Conservation (phyloP, 2,329 filamentous ascomycete species). For the Colletotrichum gigasporum region DNA sequence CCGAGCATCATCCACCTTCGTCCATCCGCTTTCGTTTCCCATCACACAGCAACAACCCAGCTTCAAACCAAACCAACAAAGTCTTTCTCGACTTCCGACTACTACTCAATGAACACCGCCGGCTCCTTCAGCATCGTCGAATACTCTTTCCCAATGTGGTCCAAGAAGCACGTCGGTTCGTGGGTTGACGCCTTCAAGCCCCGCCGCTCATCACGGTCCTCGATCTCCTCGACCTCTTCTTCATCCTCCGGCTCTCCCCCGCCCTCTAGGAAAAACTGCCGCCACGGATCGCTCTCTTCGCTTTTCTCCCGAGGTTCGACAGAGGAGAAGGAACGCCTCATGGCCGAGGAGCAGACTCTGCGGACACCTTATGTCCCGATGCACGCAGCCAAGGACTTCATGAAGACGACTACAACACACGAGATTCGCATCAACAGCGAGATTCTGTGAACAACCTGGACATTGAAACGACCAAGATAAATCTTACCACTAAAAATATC, state of each 20-base stretch:
- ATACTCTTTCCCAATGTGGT: conserved; percentile 20
- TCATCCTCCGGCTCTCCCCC: conserved; percentile 1
- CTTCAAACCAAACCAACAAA: conserved; percentile 1
- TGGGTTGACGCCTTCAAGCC: conserved; percentile 25
- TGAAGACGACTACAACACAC: conserved; percentile 51
- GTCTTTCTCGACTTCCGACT: background rate
- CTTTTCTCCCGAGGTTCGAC: background rate
- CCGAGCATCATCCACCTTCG: conserved; percentile 3
- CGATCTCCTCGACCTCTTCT: background rate
- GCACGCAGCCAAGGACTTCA: conserved; percentile 52
- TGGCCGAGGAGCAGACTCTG: conserved; percentile 14
- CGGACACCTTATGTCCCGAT: conserved; percentile 40
- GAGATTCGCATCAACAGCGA: conserved; percentile 48
- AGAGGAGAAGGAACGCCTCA: conserved; percentile 23
- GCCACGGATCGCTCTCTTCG: conserved; percentile 14
- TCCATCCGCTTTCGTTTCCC: background rate
- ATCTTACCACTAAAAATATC: background rate
- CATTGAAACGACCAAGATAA: background rate
- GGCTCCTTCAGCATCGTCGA: background rate
- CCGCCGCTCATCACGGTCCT: conserved; percentile 19
- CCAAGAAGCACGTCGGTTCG: conserved; percentile 26
- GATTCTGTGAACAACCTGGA: conserved; percentile 35
- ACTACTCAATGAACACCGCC: background rate
- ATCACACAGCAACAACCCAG: background rate
- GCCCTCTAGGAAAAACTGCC: conserved; percentile 9